Percentiles rank a stretch among this genome's conserved stretches.
Evolutionary conservation across 2,329 filamentous ascomycete species (phyloP).

Genomic region (Rosellinia necatrix): DNA sequence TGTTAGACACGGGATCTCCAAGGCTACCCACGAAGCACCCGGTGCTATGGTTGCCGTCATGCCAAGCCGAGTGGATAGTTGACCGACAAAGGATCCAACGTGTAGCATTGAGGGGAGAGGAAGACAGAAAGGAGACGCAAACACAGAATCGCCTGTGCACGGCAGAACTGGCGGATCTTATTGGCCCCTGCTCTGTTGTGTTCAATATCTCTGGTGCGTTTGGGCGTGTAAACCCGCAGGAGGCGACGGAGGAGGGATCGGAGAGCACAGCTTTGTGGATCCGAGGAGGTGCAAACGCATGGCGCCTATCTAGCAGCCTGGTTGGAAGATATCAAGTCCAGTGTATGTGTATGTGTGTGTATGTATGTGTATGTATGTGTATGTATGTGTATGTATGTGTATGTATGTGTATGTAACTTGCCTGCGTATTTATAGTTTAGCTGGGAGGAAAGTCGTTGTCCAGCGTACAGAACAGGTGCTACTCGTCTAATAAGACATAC

Average conservation of each 20-base stretch:
- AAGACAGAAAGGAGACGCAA: slow-evolving; percentile 25
- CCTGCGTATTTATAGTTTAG: too few relatives aligned
- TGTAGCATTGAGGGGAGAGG: slow-evolving; percentile 31
- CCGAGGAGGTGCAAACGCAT: slow-evolving; percentile 34
- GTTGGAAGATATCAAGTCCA: slow-evolving; percentile 21
- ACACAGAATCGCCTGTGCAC: slow-evolving; percentile 27
- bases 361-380: too few relatives aligned
- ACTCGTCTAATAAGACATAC: too few relatives aligned
- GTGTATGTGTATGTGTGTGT: background rate
- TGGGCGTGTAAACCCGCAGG: slow-evolving; percentile 27
- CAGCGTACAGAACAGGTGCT: too few relatives aligned
- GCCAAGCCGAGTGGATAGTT: slow-evolving; percentile 26
- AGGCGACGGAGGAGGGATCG: slow-evolving; percentile 30
- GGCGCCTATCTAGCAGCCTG: slow-evolving; percentile 24
- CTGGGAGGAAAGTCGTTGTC: too few relatives aligned
- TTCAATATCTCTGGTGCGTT: slow-evolving; percentile 10
- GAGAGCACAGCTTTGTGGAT: slow-evolving; percentile 32
- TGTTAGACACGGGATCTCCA: slow-evolving; percentile 15
- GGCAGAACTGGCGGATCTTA: slow-evolving; percentile 25
- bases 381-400: too few relatives aligned
- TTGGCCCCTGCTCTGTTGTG: slow-evolving; percentile 18
- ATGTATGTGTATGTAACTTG: too few relatives aligned
- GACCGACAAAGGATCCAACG: slow-evolving; percentile 28
- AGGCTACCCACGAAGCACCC: slow-evolving; percentile 4
- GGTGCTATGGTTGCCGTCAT: slow-evolving; percentile 28